Conservation (phyloP, 192 early-diverging fungal genomes). For the Entomortierella chlamydospora region DNA sequence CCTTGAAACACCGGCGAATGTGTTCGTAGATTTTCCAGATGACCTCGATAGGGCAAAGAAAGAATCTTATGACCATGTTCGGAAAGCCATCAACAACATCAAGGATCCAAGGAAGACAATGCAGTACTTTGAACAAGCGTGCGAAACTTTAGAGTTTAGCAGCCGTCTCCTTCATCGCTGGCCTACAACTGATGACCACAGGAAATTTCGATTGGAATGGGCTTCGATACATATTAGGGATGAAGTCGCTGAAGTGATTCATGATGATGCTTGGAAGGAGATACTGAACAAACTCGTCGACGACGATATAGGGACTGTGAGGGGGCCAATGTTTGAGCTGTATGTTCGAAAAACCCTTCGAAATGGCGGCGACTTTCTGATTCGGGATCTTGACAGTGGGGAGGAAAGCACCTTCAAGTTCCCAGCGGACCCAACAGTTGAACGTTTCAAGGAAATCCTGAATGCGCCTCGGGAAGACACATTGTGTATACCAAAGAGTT, state of each 20-base stretch:
- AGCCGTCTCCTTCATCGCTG: constrained; percentile 38
- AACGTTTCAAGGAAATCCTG: constrained; percentile 1
- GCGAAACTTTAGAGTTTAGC: constrained; percentile 15
- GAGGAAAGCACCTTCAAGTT: neutral
- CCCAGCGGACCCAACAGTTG: neutral
- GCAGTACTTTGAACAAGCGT: constrained; percentile 23
- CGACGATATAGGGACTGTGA: constrained; percentile 4
- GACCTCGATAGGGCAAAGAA: constrained; percentile 6
- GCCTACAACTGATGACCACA: constrained; percentile 20
- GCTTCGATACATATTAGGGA: constrained; percentile 28
- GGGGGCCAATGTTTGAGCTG: constrained; percentile 34
- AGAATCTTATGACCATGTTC: constrained; percentile 6
- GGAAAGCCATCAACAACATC: constrained; percentile 19
- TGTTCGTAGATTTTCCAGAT: neutral
- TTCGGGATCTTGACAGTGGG: constrained; percentile 9
- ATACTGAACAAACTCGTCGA: constrained; percentile 20
- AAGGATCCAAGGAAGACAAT: constrained; percentile 15
- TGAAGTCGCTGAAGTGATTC: constrained; percentile 2
- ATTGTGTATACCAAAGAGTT: constrained; percentile 16
- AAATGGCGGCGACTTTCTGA: constrained; percentile 21
- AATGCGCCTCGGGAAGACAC: neutral
- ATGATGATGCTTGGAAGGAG: constrained; percentile 4
- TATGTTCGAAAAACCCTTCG: constrained; percentile 26
- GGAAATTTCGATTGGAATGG: constrained; percentile 23
- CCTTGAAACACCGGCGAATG: constrained; percentile 10